These are phyloP conservation scores for Stephanodiscus triporus DNA, from an alignment of 108 stramenopile genomes.

Conservation along the genomic window DNA sequence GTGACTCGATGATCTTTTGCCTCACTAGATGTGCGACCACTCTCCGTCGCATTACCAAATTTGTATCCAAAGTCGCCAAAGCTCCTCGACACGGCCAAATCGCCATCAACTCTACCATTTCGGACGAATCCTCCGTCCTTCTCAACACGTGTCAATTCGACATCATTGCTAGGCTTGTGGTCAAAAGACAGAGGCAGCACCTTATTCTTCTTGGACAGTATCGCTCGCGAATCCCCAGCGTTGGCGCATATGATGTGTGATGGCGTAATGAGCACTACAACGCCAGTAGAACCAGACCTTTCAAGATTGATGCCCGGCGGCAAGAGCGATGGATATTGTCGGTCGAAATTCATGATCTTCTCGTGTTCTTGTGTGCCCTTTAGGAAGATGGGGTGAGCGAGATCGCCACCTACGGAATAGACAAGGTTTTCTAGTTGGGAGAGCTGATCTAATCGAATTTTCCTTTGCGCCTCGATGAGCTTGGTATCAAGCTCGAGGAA, in stretches of 20 bases:
- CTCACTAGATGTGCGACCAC: background rate
- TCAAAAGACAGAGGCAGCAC: constrained; percentile 87
- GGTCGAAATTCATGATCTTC: constrained; percentile 21
- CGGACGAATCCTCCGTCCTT: constrained; percentile 81
- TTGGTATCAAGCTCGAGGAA: constrained; percentile 73
- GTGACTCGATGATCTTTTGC: constrained; percentile 84
- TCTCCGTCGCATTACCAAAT: constrained; percentile 1
- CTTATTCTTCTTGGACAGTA: constrained; percentile 61
- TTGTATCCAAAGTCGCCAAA: constrained; percentile 94
- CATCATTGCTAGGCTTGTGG: constrained; percentile 92
- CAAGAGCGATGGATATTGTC: constrained; percentile 13
- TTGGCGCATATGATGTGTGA: constrained; percentile 93
- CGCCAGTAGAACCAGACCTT: constrained; percentile 88
- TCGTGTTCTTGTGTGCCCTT: constrained; percentile 27
- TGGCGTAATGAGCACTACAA: constrained; percentile 88
- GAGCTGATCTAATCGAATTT: constrained; percentile 28
- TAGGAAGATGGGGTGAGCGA: constrained; percentile 30
- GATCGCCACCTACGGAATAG: constrained; percentile 10
- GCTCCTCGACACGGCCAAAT: constrained; percentile 94
- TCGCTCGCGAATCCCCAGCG: constrained; percentile 94
- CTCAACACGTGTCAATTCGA: constrained; percentile 73
- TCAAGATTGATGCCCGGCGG: constrained; percentile 51
- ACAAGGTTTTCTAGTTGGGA: constrained; percentile 22
- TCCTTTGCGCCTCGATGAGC: constrained; percentile 24
- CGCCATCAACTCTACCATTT: constrained; percentile 91